Evolutionary conservation across 306 rosid species (phyloP).

Genomic region (Cicer bijugum): DNA sequence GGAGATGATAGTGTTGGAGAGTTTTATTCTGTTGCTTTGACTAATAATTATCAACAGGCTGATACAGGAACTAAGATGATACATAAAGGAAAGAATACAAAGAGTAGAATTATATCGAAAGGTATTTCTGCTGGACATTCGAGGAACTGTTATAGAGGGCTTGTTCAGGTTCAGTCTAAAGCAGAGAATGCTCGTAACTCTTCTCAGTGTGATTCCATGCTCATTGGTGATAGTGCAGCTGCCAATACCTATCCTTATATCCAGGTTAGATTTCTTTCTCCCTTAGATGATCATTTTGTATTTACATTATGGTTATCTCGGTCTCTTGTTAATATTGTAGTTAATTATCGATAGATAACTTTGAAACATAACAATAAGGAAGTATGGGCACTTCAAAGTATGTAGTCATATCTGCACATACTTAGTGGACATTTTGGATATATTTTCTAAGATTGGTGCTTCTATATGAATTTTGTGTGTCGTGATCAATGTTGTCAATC

Average conservation of each 20-base stretch:
- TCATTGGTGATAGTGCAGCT: conserved; percentile 87
- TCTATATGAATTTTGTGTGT: background rate
- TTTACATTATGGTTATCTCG: background rate
- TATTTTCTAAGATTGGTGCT: background rate
- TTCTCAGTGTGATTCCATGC: conserved; percentile 96
- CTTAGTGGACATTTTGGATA: background rate
- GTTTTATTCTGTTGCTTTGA: conserved; percentile 90
- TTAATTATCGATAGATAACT: background rate
- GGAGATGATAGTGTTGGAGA: conserved; percentile 91
- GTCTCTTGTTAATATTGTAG: background rate
- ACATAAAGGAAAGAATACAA: conserved; percentile 90
- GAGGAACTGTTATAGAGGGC: conserved; percentile 87
- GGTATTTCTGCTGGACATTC: conserved; percentile 92
- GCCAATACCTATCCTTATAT: conserved; percentile 94
- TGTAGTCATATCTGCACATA: background rate
- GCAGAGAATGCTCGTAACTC: conserved; percentile 88
- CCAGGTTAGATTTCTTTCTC: conserved; percentile 57
- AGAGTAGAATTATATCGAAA: conserved; percentile 89
- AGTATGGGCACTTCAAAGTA: background rate
- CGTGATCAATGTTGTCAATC: too few species aligned
- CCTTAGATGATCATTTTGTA: background rate
- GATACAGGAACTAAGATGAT: conserved; percentile 97
- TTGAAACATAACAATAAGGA: background rate
- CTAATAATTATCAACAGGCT: conserved; percentile 88
- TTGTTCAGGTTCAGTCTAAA: conserved; percentile 83